A percentile compares a stretch with the other conserved stretches of the same genome.
phyloP scores from a whole-genome alignment of 2,329 filamentous ascomycete genomes.

The Phaeosphaeria sp. region DNA sequence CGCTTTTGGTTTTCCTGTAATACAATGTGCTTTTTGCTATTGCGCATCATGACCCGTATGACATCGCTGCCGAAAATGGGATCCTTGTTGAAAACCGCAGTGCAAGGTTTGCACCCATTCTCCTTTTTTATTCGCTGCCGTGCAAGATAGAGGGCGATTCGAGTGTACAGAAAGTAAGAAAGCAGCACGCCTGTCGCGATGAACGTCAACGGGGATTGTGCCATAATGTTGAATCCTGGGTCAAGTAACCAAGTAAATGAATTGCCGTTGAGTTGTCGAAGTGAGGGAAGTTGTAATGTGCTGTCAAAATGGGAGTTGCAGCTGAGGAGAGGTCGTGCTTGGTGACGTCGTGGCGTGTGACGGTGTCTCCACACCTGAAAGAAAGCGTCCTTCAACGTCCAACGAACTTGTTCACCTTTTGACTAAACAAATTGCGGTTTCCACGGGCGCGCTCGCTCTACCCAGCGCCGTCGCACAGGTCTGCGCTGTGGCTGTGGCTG shows the following conservation, averaged over 20 bases:
- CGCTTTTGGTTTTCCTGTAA: constrained; percentile 29
- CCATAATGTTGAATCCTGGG: constrained; percentile 18
- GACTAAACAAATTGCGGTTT: background rate
- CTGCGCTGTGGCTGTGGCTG: background rate
- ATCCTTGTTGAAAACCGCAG: constrained; percentile 59
- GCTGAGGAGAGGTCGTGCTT: background rate
- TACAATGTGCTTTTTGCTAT: constrained; percentile 39
- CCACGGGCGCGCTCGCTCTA: background rate
- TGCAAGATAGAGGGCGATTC: constrained; percentile 42
- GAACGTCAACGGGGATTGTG: constrained; percentile 33
- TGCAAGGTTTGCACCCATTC: constrained; percentile 57
- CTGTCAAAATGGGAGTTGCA: background rate
- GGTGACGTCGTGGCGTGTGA: background rate
- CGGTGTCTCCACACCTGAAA: background rate
- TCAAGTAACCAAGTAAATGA: background rate
- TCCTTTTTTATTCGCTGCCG: constrained; percentile 48
- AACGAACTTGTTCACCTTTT: background rate
- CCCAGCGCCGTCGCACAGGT: background rate
- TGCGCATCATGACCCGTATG: constrained; percentile 50
- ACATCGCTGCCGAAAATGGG: constrained; percentile 61
- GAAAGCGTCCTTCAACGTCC: background rate
- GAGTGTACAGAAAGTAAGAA: constrained; percentile 44
- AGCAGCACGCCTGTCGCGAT: constrained; percentile 39
- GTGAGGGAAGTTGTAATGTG: background rate
- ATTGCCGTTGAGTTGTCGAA: background rate